These are phyloP conservation scores for Fusarium foetens DNA, from an alignment of 2,329 filamentous ascomycete genomes.

Conservation along the genomic window DNA sequence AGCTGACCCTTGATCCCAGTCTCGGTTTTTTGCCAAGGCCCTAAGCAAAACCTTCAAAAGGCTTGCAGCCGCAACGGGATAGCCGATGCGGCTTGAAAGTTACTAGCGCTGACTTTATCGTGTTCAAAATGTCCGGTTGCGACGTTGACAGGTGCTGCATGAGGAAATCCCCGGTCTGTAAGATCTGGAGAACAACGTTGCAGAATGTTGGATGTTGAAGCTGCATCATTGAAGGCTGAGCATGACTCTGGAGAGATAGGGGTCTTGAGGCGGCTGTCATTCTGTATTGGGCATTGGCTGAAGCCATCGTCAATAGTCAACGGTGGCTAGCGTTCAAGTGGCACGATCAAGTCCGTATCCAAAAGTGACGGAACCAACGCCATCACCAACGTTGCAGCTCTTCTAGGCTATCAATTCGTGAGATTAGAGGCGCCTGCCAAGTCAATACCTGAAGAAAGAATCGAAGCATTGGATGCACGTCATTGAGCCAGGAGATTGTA, in stretches of 20 bases:
- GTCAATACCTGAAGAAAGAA: not conserved
- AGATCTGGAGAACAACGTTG: not conserved
- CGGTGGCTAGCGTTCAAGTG: not conserved
- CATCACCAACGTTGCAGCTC: not conserved
- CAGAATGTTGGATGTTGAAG: not conserved
- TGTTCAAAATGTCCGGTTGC: not conserved
- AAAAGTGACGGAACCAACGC: not conserved
- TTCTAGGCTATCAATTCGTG: not conserved
- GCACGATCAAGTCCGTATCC: not conserved
- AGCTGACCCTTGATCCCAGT: not conserved
- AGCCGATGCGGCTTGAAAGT: constrained; percentile 2
- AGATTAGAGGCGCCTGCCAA: not conserved
- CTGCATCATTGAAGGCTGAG: not conserved
- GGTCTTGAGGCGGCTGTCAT: not conserved
- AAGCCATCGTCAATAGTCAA: not conserved
- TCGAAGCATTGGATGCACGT: not conserved
- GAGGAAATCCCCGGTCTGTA: not conserved
- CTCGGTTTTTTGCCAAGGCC: not conserved
- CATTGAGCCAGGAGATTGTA: not conserved
- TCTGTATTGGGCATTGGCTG: not conserved
- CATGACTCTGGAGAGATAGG: not conserved
- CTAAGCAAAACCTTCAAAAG: not conserved
- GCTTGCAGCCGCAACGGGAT: not conserved
- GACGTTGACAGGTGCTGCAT: not conserved
- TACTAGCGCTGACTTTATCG: not conserved